A percentile compares a stretch with the other conserved stretches of the same genome.
Conservation (phyloP, 768 basidiomycete species). For the Leccinum fibrillosum region DNA sequence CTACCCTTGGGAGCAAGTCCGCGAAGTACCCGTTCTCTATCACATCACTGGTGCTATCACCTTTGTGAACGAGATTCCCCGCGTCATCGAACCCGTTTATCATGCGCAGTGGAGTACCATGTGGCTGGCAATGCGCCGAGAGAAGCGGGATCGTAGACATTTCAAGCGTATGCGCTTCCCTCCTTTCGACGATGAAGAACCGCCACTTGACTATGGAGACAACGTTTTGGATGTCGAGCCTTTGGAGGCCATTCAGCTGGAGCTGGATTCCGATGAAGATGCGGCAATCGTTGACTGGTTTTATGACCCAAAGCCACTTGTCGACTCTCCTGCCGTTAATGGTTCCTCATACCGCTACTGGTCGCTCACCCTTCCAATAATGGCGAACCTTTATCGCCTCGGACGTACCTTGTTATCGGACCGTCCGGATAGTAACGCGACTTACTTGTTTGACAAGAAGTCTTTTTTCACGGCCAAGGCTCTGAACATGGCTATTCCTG, state of each 20-base stretch:
- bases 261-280: conserved; percentile 92
- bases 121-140: conserved; percentile 99
- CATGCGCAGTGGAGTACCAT: conserved; percentile 99
- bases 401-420: conserved; percentile 93
- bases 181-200: conserved; percentile 99
- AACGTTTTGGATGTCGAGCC: conserved; percentile 98
- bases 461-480: conserved; percentile 98
- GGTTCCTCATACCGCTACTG: conserved; percentile 92
- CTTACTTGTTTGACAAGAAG: conserved; percentile 96
- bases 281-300: conserved; percentile 94
- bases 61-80: conserved; percentile 97
- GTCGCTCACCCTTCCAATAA: conserved; percentile 88
- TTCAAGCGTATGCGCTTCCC: conserved; percentile 99
- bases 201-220: conserved; percentile 98
- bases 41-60: conserved; percentile 99
- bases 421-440: conserved; percentile 85
- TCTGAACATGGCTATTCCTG: conserved; percentile 94
- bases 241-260: conserved; percentile 95
- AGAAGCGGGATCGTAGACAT: conserved; percentile 97
- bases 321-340: conserved; percentile 88
- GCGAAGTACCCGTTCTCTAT: conserved; percentile 97
- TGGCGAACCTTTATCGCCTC: conserved; percentile 95
- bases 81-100: conserved; percentile 95
- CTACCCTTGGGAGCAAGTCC: conserved; percentile 98
- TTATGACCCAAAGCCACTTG: conserved; percentile 92